Evolutionary conservation across 768 basidiomycete species (phyloP).

Genomic region (Lactarius hatsudake): DNA sequence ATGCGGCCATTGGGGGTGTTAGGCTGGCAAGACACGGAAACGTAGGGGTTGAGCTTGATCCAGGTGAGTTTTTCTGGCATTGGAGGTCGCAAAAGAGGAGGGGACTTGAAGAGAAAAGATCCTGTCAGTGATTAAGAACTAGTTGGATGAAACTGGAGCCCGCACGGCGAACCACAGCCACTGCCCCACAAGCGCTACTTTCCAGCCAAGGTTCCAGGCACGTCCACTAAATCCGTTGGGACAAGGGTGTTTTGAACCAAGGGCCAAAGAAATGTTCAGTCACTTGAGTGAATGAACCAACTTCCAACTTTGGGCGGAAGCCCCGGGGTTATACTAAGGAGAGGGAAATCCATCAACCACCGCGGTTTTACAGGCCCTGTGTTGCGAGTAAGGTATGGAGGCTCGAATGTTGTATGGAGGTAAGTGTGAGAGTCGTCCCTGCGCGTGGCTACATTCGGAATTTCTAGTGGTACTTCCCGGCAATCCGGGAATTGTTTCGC

Average conservation of each 20-base stretch:
- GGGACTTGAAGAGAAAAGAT: not conserved
- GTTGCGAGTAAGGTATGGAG: not conserved
- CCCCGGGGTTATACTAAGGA: not conserved
- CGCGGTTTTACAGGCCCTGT: not conserved
- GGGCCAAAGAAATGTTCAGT: not conserved
- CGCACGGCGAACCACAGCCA: not conserved
- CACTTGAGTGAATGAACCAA: not conserved
- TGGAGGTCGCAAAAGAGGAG: not conserved
- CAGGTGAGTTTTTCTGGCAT: slow-evolving; percentile 22
- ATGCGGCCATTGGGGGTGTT: slow-evolving; percentile 13
- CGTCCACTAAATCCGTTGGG: not conserved
- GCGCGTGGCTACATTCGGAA: not conserved
- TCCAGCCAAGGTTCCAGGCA: slow-evolving; percentile 6
- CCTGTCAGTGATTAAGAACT: not conserved
- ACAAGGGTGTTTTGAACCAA: not conserved
- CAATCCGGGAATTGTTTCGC: not conserved
- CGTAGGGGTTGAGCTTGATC: slow-evolving; percentile 24
- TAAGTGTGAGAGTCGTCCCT: not conserved
- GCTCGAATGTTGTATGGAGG: not conserved
- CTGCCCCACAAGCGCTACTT: slow-evolving; percentile 2
- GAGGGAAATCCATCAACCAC: not conserved
- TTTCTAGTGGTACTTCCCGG: not conserved
- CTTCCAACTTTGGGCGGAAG: not conserved
- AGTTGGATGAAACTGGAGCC: slow-evolving; percentile 1
- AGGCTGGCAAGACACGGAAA: slow-evolving; percentile 22